A percentile compares a stretch with the other conserved stretches of the same genome.
These are phyloP conservation scores for Ostreobium quekettii DNA, from an alignment of 139 green algal genomes.

Conservation along the genomic window DNA sequence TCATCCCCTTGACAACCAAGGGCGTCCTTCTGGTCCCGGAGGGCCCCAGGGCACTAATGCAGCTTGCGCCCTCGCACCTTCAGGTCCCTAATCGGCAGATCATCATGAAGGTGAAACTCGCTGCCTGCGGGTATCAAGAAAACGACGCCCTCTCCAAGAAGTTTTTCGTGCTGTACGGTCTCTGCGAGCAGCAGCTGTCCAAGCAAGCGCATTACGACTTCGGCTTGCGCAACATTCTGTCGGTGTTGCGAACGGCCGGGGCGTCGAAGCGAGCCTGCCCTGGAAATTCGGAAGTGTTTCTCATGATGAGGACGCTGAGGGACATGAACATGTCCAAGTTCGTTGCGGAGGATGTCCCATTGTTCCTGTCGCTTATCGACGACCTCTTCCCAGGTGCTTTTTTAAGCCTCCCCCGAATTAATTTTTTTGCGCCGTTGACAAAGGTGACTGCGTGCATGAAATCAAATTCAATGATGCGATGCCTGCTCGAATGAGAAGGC, in stretches of 20 bases:
- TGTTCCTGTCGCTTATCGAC: slow-evolving; percentile 90
- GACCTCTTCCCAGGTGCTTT: slow-evolving; percentile 84
- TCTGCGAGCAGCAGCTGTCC: slow-evolving; percentile 96
- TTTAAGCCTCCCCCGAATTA: too few species aligned
- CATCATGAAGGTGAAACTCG: slow-evolving; percentile 95
- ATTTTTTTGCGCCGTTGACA: too few species aligned
- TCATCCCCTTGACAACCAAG: too few species aligned
- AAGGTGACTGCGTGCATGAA: too few species aligned
- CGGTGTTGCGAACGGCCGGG: slow-evolving; percentile 73
- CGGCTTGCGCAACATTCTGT: slow-evolving; percentile 93
- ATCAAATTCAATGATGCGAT: too few species aligned
- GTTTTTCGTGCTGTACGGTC: slow-evolving; percentile 90
- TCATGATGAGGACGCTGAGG: slow-evolving; percentile 50
- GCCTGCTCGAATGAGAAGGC: too few species aligned
- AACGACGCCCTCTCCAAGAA: slow-evolving; percentile 91
- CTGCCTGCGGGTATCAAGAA: slow-evolving; percentile 86
- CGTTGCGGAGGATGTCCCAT: slow-evolving; percentile 89
- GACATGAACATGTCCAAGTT: slow-evolving; percentile 99
- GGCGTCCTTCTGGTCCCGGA: too few species aligned
- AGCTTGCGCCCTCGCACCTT: background rate
- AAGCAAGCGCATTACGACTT: slow-evolving; percentile 98
- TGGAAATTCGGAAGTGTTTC: slow-evolving; percentile 65
- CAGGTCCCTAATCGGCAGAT: slow-evolving; percentile 83
- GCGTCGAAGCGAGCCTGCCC: slow-evolving; percentile 79
- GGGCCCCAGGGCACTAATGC: too few species aligned